Evolutionary conservation across 1,139 yeast species (phyloP), one percentile per base, ranked within the genome.

Genomic region (Debaryomyces coudertii): DNA sequence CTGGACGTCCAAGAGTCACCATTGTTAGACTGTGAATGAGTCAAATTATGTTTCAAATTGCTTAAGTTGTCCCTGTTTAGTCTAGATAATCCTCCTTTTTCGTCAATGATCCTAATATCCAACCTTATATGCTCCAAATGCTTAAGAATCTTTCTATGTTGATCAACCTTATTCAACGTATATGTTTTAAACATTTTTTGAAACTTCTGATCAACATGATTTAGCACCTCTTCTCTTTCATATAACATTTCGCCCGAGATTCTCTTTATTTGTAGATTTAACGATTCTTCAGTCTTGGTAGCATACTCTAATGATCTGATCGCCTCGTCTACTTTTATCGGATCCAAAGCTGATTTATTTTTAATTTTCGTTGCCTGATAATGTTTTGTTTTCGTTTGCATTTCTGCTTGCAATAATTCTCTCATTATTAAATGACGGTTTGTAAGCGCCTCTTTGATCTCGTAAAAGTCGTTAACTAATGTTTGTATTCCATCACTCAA

Each of bases 361-460:
- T 89, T 86, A 46, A 92, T 76, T 55, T 85, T 85, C 24, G 87
- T 80, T 1, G 96, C 96, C 11, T 81, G 77, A 43, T 82, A 79
- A 56, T 89, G 96, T 58, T 83, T 87, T 23, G 81, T 66, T 55
- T 79, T 81, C 2, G 96, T 82, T 49, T 77, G 81, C 5, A 83
- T 80, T 60, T 92, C 96, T 1, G 97, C 95, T 57, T 82, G 87
- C 22, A 81, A 61, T 44, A 90, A 72, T 54, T 95, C 99, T 47
- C 97, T 77, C 96, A 93, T 93, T 40, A 93, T 69, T 47, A 93
- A 73, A 65, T 95, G 97, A 47, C 99, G 77, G 65, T 92, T 92
- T 0, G 99, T 95, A 47, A 93, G 71, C 0, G 97, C 87, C 65
- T 93, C 99, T 64, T 93, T 95, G 45, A 92, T 87, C 50, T 87